A percentile compares a stretch with the other conserved stretches of the same genome.
phyloP scores from a whole-genome alignment of 345 rosid species.

The Moricandia arvensis region DNA sequence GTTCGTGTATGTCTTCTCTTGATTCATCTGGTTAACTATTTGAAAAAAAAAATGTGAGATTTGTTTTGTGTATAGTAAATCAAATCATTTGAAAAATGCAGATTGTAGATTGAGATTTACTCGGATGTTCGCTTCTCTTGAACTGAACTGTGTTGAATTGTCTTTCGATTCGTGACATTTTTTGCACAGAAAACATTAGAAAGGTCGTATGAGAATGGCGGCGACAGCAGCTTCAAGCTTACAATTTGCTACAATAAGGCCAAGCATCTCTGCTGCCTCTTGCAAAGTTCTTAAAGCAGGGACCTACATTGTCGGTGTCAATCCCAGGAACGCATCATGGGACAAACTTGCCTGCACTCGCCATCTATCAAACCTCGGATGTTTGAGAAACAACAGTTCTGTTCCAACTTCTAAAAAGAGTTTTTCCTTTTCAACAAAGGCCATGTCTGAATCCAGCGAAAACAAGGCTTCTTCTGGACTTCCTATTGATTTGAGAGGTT shows the following conservation, averaged over 20 bases:
- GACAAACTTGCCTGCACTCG: conserved; percentile 47
- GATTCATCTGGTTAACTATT: conserved; percentile 7
- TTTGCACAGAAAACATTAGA: conserved; percentile 17
- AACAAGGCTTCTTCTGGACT: conserved; percentile 57
- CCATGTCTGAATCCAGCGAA: conserved; percentile 58
- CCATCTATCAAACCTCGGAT: conserved; percentile 48
- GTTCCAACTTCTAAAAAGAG: conserved; percentile 40
- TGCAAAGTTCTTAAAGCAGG: conserved; percentile 45
- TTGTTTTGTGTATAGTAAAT: conserved; percentile 7
- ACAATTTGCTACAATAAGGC: conserved; percentile 54
- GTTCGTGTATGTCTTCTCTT: neutral
- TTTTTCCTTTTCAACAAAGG: conserved; percentile 50
- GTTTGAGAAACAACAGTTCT: conserved; percentile 39
- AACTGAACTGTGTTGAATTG: neutral
- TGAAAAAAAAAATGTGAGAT: conserved; percentile 1
- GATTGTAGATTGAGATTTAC: neutral
- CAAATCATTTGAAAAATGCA: conserved; percentile 24
- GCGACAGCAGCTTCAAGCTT: conserved; percentile 57
- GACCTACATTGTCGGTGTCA: conserved; percentile 39
- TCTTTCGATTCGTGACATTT: neutral
- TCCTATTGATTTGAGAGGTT: conserved; percentile 87
- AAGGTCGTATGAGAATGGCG: conserved; percentile 52
- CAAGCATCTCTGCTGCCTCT: conserved; percentile 40
- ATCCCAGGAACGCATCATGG: conserved; percentile 48
- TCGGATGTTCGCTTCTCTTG: neutral